Percentiles rank a stretch among this genome's conserved stretches.
Evolutionary conservation across 768 basidiomycete genomes (phyloP).

Genomic region (Boletus barrowsii): DNA sequence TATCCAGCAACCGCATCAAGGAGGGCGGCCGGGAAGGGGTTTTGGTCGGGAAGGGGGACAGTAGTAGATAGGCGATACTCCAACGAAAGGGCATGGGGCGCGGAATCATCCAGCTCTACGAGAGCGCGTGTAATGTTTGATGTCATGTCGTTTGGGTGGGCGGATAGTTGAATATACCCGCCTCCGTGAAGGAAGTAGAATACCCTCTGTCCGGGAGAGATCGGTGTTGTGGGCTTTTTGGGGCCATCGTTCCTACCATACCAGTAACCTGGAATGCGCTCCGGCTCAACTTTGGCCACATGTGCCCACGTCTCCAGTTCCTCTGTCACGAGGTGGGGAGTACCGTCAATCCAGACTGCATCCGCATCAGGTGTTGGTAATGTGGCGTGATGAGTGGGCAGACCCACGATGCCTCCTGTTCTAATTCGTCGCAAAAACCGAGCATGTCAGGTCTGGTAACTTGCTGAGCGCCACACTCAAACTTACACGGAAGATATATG

Average conservation of each 20-base stretch:
- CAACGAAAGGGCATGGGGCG: constrained; percentile 54
- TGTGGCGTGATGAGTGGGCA: constrained; percentile 12
- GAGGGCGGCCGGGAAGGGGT: constrained; percentile 74
- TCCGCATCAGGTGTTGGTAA: constrained; percentile 8
- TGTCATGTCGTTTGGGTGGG: constrained; percentile 51
- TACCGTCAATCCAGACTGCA: constrained; percentile 34
- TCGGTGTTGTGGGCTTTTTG: constrained; percentile 33
- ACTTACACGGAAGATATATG: constrained; percentile 21
- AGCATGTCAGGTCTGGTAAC: background rate
- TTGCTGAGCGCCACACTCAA: background rate
- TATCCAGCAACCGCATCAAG: constrained; percentile 76
- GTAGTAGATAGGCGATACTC: constrained; percentile 69
- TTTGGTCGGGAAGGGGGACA: constrained; percentile 38
- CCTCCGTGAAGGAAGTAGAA: constrained; percentile 67
- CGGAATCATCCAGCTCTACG: constrained; percentile 40
- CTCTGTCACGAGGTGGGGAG: constrained; percentile 29
- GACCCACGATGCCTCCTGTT: constrained; percentile 2
- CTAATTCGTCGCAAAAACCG: background rate
- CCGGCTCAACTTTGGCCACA: constrained; percentile 37
- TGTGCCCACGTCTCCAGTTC: constrained; percentile 26
- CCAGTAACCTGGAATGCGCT: constrained; percentile 58
- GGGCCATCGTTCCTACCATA: constrained; percentile 40
- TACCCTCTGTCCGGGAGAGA: constrained; percentile 52
- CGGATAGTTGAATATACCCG: constrained; percentile 51
- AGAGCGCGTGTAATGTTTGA: constrained; percentile 45